Evolutionary conservation across 352 stramenopile genomes (phyloP).

Genomic region (Albugo candida): DNA sequence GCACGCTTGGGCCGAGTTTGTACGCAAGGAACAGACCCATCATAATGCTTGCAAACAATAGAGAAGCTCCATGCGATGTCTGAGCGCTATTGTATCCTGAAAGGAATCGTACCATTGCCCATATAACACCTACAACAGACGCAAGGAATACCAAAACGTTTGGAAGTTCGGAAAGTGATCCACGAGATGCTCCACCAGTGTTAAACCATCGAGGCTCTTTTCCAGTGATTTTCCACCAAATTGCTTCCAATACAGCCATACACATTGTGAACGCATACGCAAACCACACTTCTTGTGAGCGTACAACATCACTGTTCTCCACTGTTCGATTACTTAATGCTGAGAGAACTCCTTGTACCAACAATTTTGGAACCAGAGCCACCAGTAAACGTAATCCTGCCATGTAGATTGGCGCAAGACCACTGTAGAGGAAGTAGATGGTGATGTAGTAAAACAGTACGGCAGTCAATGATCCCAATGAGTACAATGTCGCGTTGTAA

Average conservation of each 20-base stretch:
- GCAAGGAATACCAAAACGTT: conserved; percentile 65
- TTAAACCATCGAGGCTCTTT: conserved; percentile 67
- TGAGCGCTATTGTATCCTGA: conserved; percentile 55
- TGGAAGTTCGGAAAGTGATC: conserved; percentile 41
- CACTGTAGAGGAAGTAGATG: conserved; percentile 69
- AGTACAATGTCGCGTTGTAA: conserved; percentile 65
- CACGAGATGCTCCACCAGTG: conserved; percentile 43
- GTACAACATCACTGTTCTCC: conserved; percentile 69
- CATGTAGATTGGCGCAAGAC: conserved; percentile 71
- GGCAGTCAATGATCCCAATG: conserved; percentile 52
- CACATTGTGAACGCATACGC: conserved; percentile 70
- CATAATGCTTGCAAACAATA: conserved; percentile 54
- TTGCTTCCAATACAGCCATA: conserved; percentile 44
- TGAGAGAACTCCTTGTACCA: conserved; percentile 53
- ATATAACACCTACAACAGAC: conserved; percentile 38
- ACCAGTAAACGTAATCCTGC: conserved; percentile 40
- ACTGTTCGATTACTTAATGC: conserved; percentile 64
- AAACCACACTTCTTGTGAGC: conserved; percentile 71
- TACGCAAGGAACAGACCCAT: conserved; percentile 68
- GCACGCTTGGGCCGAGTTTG: conserved; percentile 58
- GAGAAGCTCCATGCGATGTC: conserved; percentile 47
- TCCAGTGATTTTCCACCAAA: conserved; percentile 73
- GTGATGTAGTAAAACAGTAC: conserved; percentile 75
- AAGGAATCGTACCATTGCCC: conserved; percentile 61
- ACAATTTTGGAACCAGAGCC: conserved; percentile 56